A percentile compares a stretch with the other conserved stretches of the same genome.
These are phyloP conservation scores for Priceomyces castillae DNA, from an alignment of 805 yeast species.

Conservation along the genomic window DNA sequence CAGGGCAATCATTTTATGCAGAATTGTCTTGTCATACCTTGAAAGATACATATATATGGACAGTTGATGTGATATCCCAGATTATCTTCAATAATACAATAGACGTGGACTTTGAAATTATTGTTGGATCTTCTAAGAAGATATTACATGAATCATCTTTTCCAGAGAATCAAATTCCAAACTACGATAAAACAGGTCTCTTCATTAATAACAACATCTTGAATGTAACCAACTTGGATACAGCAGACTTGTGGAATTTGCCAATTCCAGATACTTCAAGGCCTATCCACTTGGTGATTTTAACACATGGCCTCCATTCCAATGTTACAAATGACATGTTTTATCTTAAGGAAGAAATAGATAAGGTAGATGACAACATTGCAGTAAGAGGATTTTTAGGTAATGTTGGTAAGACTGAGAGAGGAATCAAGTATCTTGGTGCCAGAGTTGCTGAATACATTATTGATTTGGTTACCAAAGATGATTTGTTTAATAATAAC, in stretches of 20 bases:
- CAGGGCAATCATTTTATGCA: conserved; percentile 61
- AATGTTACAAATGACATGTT: conserved; percentile 89
- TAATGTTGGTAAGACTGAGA: conserved; percentile 83
- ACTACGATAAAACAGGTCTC: conserved; percentile 28
- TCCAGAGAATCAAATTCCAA: conserved; percentile 17
- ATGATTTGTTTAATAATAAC: conserved; percentile 33
- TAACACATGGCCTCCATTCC: conserved; percentile 92
- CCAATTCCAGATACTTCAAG: conserved; percentile 47
- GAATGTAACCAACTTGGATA: conserved; percentile 52
- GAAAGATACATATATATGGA: conserved; percentile 64
- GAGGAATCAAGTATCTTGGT: conserved; percentile 85
- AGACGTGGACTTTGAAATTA: conserved; percentile 62
- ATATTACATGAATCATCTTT: conserved; percentile 29
- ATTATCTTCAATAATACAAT: conserved; percentile 69
- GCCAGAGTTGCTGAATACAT: conserved; percentile 74
- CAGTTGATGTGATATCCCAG: conserved; percentile 77
- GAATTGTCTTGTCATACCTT: conserved; percentile 66
- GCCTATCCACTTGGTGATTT: conserved; percentile 78
- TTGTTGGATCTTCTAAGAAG: conserved; percentile 48
- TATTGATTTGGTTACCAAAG: conserved; percentile 49
- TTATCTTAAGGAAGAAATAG: conserved; percentile 78
- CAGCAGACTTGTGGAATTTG: conserved; percentile 71
- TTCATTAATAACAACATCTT: conserved; percentile 30
- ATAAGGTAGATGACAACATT: conserved; percentile 56
- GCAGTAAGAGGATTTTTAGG: conserved; percentile 81